Conservation (phyloP, 805 yeast species). For the Lipomyces starkeyi region DNA sequence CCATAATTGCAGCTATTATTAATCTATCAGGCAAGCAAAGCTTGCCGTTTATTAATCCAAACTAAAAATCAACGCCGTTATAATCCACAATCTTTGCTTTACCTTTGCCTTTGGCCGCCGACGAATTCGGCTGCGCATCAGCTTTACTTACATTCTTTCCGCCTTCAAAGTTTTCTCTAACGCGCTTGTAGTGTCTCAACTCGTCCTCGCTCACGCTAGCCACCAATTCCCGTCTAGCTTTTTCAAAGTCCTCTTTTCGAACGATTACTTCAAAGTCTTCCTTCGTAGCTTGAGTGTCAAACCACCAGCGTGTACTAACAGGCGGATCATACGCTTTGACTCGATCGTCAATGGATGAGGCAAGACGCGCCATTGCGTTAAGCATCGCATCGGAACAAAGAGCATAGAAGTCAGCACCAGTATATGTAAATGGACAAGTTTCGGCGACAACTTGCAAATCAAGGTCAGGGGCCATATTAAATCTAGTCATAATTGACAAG, state of each 20-base stretch:
- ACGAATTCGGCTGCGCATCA: conserved; percentile 1
- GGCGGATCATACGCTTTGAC: conserved; percentile 58
- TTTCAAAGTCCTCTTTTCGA: conserved; percentile 72
- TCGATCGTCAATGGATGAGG: conserved; percentile 72
- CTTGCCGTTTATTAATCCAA: not conserved
- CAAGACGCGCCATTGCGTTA: conserved; percentile 93
- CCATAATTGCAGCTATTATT: not conserved
- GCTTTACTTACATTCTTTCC: conserved; percentile 5
- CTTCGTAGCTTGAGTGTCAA: conserved; percentile 74
- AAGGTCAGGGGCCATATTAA: conserved; percentile 62
- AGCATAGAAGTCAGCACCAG: conserved; percentile 98
- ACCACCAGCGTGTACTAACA: conserved; percentile 84
- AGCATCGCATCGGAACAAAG: conserved; percentile 94
- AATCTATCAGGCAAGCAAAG: not conserved
- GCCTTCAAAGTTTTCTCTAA: conserved; percentile 85
- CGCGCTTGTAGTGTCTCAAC: conserved; percentile 74
- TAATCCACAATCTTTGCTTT: not conserved
- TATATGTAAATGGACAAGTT: conserved; percentile 83
- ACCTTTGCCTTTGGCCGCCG: not conserved
- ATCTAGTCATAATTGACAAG: conserved; percentile 23
- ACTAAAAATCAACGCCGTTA: not conserved
- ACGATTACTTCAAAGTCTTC: conserved; percentile 75
- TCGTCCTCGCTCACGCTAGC: conserved; percentile 92
- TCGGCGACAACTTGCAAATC: conserved; percentile 65
- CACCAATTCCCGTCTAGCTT: conserved; percentile 70